phyloP scores from a whole-genome alignment of 1,284 basidiomycete species.

The Pyrrhoderma lamaoense region DNA sequence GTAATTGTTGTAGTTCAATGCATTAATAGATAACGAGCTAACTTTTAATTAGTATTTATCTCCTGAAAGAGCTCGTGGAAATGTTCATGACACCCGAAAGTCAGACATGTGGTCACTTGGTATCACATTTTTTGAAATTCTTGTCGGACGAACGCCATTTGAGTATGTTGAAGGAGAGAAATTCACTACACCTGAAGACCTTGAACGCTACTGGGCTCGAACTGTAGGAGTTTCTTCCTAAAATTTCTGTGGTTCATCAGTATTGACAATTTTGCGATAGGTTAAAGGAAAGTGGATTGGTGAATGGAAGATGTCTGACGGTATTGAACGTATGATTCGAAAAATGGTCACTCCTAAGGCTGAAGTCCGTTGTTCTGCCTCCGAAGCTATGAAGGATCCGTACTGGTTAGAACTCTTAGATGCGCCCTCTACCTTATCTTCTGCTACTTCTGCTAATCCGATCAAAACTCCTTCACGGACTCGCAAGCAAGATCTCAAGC shows the following conservation, averaged over 20 bases:
- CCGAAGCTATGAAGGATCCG: constrained; percentile 53
- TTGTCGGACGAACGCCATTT: constrained; percentile 87
- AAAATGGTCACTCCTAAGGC: constrained; percentile 75
- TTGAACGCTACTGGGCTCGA: constrained; percentile 78
- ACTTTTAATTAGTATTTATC: constrained; percentile 61
- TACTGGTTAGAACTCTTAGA: constrained; percentile 47
- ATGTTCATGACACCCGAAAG: constrained; percentile 85
- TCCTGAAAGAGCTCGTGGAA: constrained; percentile 79
- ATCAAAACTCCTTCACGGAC: constrained; percentile 2
- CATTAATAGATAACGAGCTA: not conserved
- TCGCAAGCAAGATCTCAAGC: constrained; percentile 5
- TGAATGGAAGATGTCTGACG: constrained; percentile 62
- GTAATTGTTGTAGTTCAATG: constrained; percentile 29
- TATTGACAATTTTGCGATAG: constrained; percentile 27
- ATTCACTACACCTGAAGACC: constrained; percentile 73
- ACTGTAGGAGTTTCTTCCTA: constrained; percentile 41
- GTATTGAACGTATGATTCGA: constrained; percentile 57
- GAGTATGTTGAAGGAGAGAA: constrained; percentile 76
- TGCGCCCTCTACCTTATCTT: no score
- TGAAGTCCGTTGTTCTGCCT: constrained; percentile 60
- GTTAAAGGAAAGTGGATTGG: constrained; percentile 81
- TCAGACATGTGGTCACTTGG: constrained; percentile 92
- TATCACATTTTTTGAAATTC: constrained; percentile 88
- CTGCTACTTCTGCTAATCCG: constrained; percentile 1
- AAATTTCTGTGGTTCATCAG: not conserved